Conservation (phyloP, 1,139 yeast genomes). For the Suhomyces chickasaworum region DNA sequence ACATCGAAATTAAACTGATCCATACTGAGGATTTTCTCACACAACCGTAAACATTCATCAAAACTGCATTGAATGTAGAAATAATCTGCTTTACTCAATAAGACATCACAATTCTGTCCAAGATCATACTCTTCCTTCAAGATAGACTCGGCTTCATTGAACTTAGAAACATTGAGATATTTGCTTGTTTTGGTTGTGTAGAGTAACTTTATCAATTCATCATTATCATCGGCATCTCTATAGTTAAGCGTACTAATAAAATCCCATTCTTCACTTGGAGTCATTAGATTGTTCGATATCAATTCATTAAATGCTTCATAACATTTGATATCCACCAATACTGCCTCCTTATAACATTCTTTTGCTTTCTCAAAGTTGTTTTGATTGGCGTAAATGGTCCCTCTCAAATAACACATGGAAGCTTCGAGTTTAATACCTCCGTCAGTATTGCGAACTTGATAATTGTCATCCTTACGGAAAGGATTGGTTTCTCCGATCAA, state of each 20-base stretch:
- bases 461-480: slow-evolving; percentile 46
- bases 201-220: slow-evolving; percentile 72
- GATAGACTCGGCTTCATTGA: slow-evolving; percentile 65
- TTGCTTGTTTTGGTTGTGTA: slow-evolving; percentile 79
- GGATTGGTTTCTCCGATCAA: slow-evolving; percentile 85
- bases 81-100: slow-evolving; percentile 70
- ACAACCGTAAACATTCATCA: slow-evolving; percentile 70
- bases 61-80: slow-evolving; percentile 78
- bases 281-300: slow-evolving; percentile 68
- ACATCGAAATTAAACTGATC: slow-evolving; percentile 76
- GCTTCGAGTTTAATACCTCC: slow-evolving; percentile 87
- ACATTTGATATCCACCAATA: slow-evolving; percentile 85
- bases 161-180: slow-evolving; percentile 60
- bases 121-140: slow-evolving; percentile 73
- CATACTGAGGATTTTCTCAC: slow-evolving; percentile 61
- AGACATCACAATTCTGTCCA: slow-evolving; percentile 66
- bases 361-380: slow-evolving; percentile 86
- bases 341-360: slow-evolving; percentile 86
- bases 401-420: slow-evolving; percentile 83
- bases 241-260: slow-evolving; percentile 69
- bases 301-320: slow-evolving; percentile 90
- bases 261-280: slow-evolving; percentile 90
- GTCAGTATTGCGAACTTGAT: slow-evolving; percentile 51
- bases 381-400: slow-evolving; percentile 79
- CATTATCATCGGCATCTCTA: slow-evolving; percentile 74